Evolutionary conservation across 73 alveolate species (phyloP), one percentile per base, ranked within the genome.

Genomic region (Paramecium octaurelia): DNA sequence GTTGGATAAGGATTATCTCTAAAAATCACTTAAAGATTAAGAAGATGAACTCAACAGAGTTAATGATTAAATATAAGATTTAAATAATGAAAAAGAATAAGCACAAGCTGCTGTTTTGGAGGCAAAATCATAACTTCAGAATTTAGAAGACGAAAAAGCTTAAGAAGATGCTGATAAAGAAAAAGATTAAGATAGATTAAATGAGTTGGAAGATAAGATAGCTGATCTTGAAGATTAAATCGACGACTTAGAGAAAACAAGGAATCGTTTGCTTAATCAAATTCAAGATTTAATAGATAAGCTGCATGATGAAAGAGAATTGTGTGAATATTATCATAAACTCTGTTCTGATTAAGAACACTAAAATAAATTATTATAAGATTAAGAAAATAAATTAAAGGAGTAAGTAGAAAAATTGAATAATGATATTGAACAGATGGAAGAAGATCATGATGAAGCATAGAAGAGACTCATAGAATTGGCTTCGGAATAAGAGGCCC

Each of bases 61-160:
- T 36, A 73, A 73, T 34, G 59, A 73, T 21, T 38, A 73, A 36
- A 12, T 73, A 2, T 34, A n/a, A 23, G 42, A 48, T 40, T 42
- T 48, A 8, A 42, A 42, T 16, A 23, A 80, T 14, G 76, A 44
- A 44, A 48, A 80, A 46, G 91, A 80, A 80, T n/a, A 40, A 12
- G 88, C 88, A 12, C 14, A 75, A 38, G 88, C 68, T 16, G 88
- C 88, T 75, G 88, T 35, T 75, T 18, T 29, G 27, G 88, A 75
- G 0, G 60, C 60, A 12, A 6, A 64, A 34, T 20, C 27, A 36
- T 73, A 36, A 35, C 46, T 36, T 11, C 18, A 73, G 48, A 16
- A 48, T 40, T 20, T 80, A 6, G 91, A 12, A 36, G 87, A 73
- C 2, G 87, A 34, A 35, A 40, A 73, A 73, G 57, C 87, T 16